Evolutionary conservation across 2,329 filamentous ascomycete species (phyloP).

Genomic region (Thelonectria olida): DNA sequence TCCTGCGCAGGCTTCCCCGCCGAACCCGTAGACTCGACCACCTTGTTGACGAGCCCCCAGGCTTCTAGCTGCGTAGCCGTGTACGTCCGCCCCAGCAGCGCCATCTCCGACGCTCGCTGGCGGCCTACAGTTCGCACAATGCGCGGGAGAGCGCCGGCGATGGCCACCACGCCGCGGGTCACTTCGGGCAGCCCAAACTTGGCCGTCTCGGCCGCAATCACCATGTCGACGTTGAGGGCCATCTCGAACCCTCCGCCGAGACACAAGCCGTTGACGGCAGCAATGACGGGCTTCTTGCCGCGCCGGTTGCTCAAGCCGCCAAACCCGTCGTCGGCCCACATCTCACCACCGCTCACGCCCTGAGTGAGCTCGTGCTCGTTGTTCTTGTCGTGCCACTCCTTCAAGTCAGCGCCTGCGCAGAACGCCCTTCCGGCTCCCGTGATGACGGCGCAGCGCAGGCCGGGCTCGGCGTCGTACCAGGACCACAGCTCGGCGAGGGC

Average conservation of each 20-base stretch:
- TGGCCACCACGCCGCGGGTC: slow-evolving; percentile 72
- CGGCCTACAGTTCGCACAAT: slow-evolving; percentile 70
- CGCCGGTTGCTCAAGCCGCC: slow-evolving; percentile 71
- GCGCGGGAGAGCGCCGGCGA: slow-evolving; percentile 74
- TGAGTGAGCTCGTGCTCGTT: slow-evolving; percentile 23
- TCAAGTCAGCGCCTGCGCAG: slow-evolving; percentile 73
- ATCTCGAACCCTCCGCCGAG: slow-evolving; percentile 81
- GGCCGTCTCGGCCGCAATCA: slow-evolving; percentile 65
- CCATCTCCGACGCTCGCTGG: slow-evolving; percentile 77
- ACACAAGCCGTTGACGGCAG: slow-evolving; percentile 78
- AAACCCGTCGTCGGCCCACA: slow-evolving; percentile 56
- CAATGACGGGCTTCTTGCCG: slow-evolving; percentile 77
- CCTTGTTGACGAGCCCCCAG: slow-evolving; percentile 77
- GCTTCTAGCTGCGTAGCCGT: slow-evolving; percentile 65
- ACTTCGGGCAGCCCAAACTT: slow-evolving; percentile 76
- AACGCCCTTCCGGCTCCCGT: slow-evolving; percentile 72
- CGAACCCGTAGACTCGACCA: slow-evolving; percentile 54
- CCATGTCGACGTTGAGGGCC: slow-evolving; percentile 74
- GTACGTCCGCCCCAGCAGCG: slow-evolving; percentile 69
- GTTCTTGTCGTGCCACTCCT: slow-evolving; percentile 66
- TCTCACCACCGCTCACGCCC: slow-evolving; percentile 54
- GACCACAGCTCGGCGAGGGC: slow-evolving; percentile 59
- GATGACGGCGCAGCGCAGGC: slow-evolving; percentile 68
- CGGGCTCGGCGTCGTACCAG: slow-evolving; percentile 71
- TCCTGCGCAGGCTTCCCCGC: neutral